Base-by-base conservation (phyloP, 2,329 filamentous ascomycete genomes). In the Huntiella omanensis region DNA sequence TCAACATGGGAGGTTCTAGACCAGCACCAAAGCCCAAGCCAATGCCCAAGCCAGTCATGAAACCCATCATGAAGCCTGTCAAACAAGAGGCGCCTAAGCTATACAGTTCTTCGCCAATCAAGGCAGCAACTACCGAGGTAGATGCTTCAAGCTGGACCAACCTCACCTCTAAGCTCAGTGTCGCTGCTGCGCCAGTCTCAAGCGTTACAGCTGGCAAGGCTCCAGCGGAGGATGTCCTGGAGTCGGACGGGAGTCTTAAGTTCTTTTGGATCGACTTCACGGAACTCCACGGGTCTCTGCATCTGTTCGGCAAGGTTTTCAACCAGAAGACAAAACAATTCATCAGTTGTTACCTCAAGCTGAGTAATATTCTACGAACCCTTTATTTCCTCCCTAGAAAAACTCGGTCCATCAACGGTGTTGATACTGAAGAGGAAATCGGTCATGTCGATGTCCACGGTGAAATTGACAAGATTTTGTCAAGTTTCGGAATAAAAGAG, bases 251-350 rank as follows among this genome's bases (percentile, higher is more conserved):
- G 33, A 92, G 83, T 54, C 68, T 98, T 28, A 80, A 80, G 54
- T 85, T 98, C 66, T 98, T 95, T 65, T 98, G 91, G 91, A 81
- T 83, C 5, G 91, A 98, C 61, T 98, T 94, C 57, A 85, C 81
- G 1, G 91, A 98, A 58, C 68, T 94, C 58, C 86, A 87, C 55
- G 88, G 88, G 49, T 91, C 79, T 54, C 67, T 98, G 7, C 96
- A 86, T 59, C 71, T 98, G 8, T 96, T 98, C 57, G 91, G 91
- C 52, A 98, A 98, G 59, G 88, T 95, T 17, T 77, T 86, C 55
- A 86, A 95, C 64, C 94, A 87, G 61, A 81, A 77, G 55, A 83
- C 75, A 1, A 77, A 74, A 44, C 68, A 69, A 38, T 87, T 83
- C 58, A 80, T 86, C 50, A 98, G 91, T 62, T 92, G 86, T 56